A percentile compares a stretch with the other conserved stretches of the same genome.
Conservation (phyloP, 1,284 basidiomycete genomes). For the Pisolithus thermaeus region DNA sequence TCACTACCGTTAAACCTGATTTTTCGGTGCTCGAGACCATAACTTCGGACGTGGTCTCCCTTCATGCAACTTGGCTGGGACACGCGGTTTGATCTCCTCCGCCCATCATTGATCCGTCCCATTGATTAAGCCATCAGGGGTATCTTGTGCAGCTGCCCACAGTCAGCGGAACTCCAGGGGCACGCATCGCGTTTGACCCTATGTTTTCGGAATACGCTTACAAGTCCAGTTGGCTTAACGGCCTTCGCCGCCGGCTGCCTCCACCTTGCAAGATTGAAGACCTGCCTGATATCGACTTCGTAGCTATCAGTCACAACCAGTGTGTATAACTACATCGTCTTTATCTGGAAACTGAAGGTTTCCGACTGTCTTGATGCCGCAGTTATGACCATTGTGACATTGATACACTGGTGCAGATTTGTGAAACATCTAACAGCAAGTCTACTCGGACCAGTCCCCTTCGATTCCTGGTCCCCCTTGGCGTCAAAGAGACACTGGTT, state of each 20-base stretch:
- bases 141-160: conserved; percentile 27
- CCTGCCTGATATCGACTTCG: conserved; percentile 29
- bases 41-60: not conserved
- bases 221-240: conserved; percentile 20
- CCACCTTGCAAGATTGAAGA: conserved; percentile 29
- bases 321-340: conserved; percentile 10
- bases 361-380: not conserved
- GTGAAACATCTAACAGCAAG: conserved; percentile 11
- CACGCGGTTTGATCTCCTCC: conserved; percentile 24
- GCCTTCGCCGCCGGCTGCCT: conserved; percentile 24
- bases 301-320: conserved; percentile 33
- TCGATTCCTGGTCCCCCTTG: conserved; percentile 27
- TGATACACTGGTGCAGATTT: not conserved
- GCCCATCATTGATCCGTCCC: not conserved
- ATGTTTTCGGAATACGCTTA: conserved; percentile 30
- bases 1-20: conserved; percentile 1
- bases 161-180: conserved; percentile 8
- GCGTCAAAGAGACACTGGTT: conserved; percentile 23
- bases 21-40: conserved; percentile 1
- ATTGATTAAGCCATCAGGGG: conserved; percentile 13
- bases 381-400: not conserved
- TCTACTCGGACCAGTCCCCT: conserved; percentile 13
- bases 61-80: conserved; percentile 31
- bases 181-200: conserved; percentile 31
- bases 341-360: not conserved